Evolutionary conservation across 148 eudicot genomes (phyloP), one percentile per base, ranked within the genome.

Genomic region (Persicaria tinctoria): DNA sequence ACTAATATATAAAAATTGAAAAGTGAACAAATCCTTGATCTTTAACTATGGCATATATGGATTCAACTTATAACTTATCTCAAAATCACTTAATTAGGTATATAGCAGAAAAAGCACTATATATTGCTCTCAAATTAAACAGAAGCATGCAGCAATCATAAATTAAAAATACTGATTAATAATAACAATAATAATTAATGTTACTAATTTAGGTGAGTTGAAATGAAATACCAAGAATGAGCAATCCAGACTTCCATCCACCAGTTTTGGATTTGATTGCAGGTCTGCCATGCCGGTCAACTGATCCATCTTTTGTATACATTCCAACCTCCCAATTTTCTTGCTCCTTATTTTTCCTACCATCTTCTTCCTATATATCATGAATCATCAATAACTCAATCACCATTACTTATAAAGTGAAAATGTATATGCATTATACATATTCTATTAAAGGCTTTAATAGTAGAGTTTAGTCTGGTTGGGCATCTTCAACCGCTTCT

Each of bases 241-340:
- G 72, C 78, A 80, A 81, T 44, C 87, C 92, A 11, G 88, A 77
- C 51, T 77, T 89, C 92, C 92, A 89, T 14, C 90, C 90, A 6
- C 92, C 92, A 0, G 92, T 86, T 68, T 72, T 79, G 27, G 77
- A 68, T 79, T 78, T 89, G 60, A n/a, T 69, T 11, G 88, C 92
- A 13, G 92, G 92, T 38, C 80, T 72, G 68, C 88, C 86, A 72
- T 86, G 85, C 4, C 83, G 74, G 55, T 89, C 88, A 5, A 82
- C 71, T 1, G 92, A 79, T 9, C 89, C 92, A 51, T 86, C 92
- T 80, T 78, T 83, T 5, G 89, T 86, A 81, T 78, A 86, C 72
- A 68, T 16, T 1, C 2, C 13, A 8, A 1, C 73, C 3, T 46
- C 51, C 73, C 23, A 46, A 5, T 51, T 59, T 38, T 20, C 23